Evolutionary conservation across 2,329 filamentous ascomycete genomes (phyloP).

Genomic region (Colletotrichum abscissum): DNA sequence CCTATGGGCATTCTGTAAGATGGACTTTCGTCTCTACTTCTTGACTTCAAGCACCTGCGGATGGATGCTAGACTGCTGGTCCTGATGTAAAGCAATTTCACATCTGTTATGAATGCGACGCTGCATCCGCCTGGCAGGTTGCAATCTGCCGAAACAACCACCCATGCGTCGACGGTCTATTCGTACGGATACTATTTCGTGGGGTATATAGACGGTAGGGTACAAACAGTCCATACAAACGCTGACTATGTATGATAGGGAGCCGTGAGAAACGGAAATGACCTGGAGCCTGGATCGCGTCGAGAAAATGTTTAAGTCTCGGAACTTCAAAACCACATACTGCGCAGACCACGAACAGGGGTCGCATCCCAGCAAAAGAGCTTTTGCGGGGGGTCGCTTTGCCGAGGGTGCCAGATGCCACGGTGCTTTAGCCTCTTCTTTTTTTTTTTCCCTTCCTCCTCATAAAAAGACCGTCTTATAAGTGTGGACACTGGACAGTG

Average conservation of each 20-base stretch:
- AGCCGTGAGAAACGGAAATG: neutral
- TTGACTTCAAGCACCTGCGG: neutral
- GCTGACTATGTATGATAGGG: neutral
- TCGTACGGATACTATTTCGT: neutral
- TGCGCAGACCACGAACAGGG: neutral
- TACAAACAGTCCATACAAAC: neutral
- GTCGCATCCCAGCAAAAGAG: neutral
- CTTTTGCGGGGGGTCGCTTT: constrained; percentile 15
- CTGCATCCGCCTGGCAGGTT: neutral
- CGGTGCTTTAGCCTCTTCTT: constrained; percentile 3
- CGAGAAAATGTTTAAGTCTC: neutral
- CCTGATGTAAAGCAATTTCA: neutral
- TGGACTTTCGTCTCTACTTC: neutral
- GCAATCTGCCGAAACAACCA: neutral
- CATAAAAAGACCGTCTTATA: neutral
- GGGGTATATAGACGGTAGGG: too few species aligned
- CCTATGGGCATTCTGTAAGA: neutral
- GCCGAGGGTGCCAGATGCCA: constrained; percentile 1
- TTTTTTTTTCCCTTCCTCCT: neutral
- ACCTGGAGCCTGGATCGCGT: neutral
- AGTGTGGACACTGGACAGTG: neutral
- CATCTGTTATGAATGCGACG: neutral
- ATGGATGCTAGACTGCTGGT: too few species aligned
- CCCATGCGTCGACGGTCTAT: neutral
- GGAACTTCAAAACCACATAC: neutral